Conservation (phyloP, 768 basidiomycete species). For the Mycena filopes region DNA sequence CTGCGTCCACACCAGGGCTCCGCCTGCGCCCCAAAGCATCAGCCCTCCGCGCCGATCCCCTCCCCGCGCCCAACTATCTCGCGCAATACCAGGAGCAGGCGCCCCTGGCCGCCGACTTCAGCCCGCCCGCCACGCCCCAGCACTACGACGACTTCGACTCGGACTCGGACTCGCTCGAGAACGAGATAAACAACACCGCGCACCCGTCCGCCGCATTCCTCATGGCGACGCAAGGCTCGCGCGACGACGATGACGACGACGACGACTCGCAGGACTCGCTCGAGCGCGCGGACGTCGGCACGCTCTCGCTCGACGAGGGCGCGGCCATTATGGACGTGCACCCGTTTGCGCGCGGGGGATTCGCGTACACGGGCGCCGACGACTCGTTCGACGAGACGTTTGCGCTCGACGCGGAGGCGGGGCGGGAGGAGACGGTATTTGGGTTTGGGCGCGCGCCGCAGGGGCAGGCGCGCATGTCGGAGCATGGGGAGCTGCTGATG, state of each 20-base stretch:
- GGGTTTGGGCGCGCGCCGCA: slow-evolving; percentile 70
- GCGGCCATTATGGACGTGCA: slow-evolving; percentile 63
- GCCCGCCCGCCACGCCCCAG: slow-evolving; percentile 22
- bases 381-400: slow-evolving; percentile 66
- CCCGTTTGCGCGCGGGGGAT: slow-evolving; percentile 60
- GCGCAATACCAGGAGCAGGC: slow-evolving; percentile 15
- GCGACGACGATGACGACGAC: slow-evolving; percentile 67
- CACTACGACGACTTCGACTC: slow-evolving; percentile 51
- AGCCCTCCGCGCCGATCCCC: slow-evolving; percentile 14
- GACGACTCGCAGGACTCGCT: slow-evolving; percentile 69
- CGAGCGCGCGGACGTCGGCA: slow-evolving; percentile 54
- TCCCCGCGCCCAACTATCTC: slow-evolving; percentile 6
- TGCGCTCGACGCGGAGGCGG: slow-evolving; percentile 60
- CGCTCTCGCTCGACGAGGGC: slow-evolving; percentile 35
- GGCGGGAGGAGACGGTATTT: slow-evolving; percentile 77
- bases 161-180: slow-evolving; percentile 51
- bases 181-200: slow-evolving; percentile 58
- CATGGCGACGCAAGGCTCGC: slow-evolving; percentile 62
- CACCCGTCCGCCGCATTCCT: slow-evolving; percentile 81
- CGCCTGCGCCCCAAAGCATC: slow-evolving; percentile 44
- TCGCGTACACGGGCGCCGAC: slow-evolving; percentile 52
- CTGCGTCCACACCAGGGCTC: slow-evolving; percentile 40
- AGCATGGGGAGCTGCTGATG: slow-evolving; percentile 73
- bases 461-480: slow-evolving; percentile 54
- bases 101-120: slow-evolving; percentile 37